phyloP scores from a whole-genome alignment of 495 filamentous ascomycete species.

The Neurospora terricola region DNA sequence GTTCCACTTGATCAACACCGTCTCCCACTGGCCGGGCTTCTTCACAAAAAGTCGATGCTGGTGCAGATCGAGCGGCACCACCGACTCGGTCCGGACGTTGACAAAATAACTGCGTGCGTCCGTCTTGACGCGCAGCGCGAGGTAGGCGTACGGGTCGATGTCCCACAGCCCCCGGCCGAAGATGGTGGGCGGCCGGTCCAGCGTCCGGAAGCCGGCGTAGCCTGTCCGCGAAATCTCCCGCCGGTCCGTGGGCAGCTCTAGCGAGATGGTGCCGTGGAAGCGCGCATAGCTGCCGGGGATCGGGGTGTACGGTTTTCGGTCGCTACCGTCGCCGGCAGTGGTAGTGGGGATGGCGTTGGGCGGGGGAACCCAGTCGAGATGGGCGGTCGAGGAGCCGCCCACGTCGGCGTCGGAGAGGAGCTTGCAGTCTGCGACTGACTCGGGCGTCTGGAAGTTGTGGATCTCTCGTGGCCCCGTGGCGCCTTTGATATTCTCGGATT shows the following conservation, averaged over 20 bases:
- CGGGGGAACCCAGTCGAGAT: conserved; percentile 58
- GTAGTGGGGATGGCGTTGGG: conserved; percentile 44
- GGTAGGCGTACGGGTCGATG: conserved; percentile 76
- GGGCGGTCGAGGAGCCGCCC: conserved; percentile 69
- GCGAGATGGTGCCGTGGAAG: conserved; percentile 85
- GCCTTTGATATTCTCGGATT: conserved; percentile 43
- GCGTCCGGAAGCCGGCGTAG: conserved; percentile 81
- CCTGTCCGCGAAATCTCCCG: conserved; percentile 63
- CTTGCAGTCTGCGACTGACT: conserved; percentile 58
- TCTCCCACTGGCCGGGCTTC: conserved; percentile 83
- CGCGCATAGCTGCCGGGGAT: conserved; percentile 41
- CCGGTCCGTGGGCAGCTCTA: conserved; percentile 63
- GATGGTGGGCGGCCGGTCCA: conserved; percentile 47
- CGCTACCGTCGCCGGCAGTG: conserved; percentile 16
- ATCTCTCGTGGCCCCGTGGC: conserved; percentile 48
- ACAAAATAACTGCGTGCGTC: conserved; percentile 90
- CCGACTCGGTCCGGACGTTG: conserved; percentile 88
- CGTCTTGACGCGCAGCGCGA: conserved; percentile 81
- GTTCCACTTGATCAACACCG: conserved; percentile 74
- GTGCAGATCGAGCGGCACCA: conserved; percentile 87
- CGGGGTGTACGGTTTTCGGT: conserved; percentile 25
- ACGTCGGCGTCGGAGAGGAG: conserved; percentile 78
- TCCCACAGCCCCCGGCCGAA: conserved; percentile 82
- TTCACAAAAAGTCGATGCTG: conserved; percentile 85
- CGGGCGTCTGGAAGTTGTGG: conserved; percentile 54